Base-by-base conservation (phyloP, 2,329 filamentous ascomycete species). In the Colletotrichum sp. region DNA sequence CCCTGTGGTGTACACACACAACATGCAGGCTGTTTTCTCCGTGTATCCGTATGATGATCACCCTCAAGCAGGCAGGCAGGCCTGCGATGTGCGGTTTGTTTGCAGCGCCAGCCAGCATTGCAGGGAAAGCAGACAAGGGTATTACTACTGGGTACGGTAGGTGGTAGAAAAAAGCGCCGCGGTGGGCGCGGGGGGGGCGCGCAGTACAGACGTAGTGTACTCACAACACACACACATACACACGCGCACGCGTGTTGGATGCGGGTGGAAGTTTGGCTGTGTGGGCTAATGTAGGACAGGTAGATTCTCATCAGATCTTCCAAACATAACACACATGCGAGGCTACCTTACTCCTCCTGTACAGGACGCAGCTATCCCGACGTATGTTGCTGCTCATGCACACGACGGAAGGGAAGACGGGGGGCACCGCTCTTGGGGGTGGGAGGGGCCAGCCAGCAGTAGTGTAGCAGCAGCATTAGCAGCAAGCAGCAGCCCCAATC, bases 291-390 rank as follows among this genome's bases (percentile, higher is more conserved):
- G 69, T 77, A 77, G 69, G 73, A 73, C 72, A 68, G 49, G 49
- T 60, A 34, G 68, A 70, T 72, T 68, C 55, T 72, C 72, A 66
- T 65, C 64, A 77, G 76, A 77, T 77, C 76, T 68, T 76, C 64
- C 68, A 62, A 30, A 62, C 57, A 52, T 21, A 52, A 52, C 65
- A 71, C 60, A 32, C 24, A 77, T 75, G 75, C 71, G 62, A 71
- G 72, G 71, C 66, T 71, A 75, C 52, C 30, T 32, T 55, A 2
- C 36, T 63, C 68, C 59, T 52, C 44, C 44, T 52, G 75, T 69
- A 68, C 72, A 69, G 74, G 59, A 65, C 62, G 75, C 72, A 77
- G 71, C 65, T 77, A 66, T 71, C 71, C 75, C 71, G 65, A 71
- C 55, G 55, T 59, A 59, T 24, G 55, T 59, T 68, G 71, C 57